Base-by-base conservation (phyloP, 768 basidiomycete species). In the Trametes coccinea region DNA sequence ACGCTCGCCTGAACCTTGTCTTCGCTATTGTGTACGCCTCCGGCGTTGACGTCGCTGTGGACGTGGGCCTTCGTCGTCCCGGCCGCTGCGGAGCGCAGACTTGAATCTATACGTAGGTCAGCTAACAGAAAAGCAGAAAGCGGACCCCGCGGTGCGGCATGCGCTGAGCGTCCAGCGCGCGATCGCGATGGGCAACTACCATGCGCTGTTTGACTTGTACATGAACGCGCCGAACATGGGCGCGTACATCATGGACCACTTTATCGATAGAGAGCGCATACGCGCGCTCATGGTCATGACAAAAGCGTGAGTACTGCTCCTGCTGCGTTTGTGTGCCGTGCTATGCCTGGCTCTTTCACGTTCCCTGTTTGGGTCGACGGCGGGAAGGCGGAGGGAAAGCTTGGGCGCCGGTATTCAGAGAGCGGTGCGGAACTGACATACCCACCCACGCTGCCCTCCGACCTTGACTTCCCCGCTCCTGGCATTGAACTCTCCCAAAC, bases 241-340 rank as follows among this genome's bases (percentile, higher is more conserved):
- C 41, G 95, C 86, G 56, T 98, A 98, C 75, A 94, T 99, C 70
- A 97, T 99, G 93, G 97, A 98, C 76, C 95, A 98, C 74, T 98
- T 98, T 74, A 90, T 98, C 69, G 86, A 88, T 69, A 84, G 97
- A 69, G 97, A 98, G 77, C 80, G 97, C 61, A 83, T 90, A 58
- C 85, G 85, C 61, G 95, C 94, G 2, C 73, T 99, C 62, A 84
- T 93, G 71, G 86, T 90, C 66, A 95, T 99, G 78, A 85, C 92
- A 33, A 97, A 91, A 84, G 90, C 92, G 97, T 98, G 68, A 70
- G 95, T 83, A 39, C 62, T 14, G 27, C 5, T 22, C 57, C 45
- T 61, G 40, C 51, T 50, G 39, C 56, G 52, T 37, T 37, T 5
- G 34, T 37, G 5, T 37, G 5, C 34, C 40, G 17, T 11, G 30